Percentiles rank a stretch among this genome's conserved stretches.
phyloP scores from a whole-genome alignment of 1,284 basidiomycete species.

The Leccinum insigne region DNA sequence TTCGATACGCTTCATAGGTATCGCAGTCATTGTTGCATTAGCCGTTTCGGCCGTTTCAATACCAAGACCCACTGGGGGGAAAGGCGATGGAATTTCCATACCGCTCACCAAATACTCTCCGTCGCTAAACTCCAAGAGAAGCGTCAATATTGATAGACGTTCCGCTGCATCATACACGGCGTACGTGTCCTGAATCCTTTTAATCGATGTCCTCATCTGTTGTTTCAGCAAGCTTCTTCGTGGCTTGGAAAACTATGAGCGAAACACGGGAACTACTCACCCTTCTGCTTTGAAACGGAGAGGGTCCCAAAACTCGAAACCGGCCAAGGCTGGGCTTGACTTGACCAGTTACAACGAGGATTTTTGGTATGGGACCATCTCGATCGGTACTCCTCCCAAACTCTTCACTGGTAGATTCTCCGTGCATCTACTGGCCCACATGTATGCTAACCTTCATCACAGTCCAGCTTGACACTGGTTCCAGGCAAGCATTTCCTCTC shows the following conservation, averaged over 20 bases:
- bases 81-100: neutral
- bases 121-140: neutral
- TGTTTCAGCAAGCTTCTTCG: neutral
- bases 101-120: neutral
- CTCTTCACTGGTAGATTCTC: neutral
- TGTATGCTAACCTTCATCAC: neutral
- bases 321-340: neutral
- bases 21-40: neutral
- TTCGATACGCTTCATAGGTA: neutral
- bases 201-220: neutral
- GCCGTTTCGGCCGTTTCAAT: neutral
- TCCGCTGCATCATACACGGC: neutral
- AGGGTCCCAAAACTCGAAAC: neutral
- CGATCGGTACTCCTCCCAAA: neutral
- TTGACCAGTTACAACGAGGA: neutral
- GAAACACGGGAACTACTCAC: neutral
- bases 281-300: neutral
- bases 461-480: neutral
- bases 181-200: neutral
- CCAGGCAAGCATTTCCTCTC: neutral
- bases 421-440: neutral
- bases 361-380: neutral
- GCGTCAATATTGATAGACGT: neutral
- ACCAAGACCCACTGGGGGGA: neutral
- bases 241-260: neutral